Evolutionary conservation across 495 filamentous ascomycete species (phyloP).

Genomic region (Neurospora sp.): DNA sequence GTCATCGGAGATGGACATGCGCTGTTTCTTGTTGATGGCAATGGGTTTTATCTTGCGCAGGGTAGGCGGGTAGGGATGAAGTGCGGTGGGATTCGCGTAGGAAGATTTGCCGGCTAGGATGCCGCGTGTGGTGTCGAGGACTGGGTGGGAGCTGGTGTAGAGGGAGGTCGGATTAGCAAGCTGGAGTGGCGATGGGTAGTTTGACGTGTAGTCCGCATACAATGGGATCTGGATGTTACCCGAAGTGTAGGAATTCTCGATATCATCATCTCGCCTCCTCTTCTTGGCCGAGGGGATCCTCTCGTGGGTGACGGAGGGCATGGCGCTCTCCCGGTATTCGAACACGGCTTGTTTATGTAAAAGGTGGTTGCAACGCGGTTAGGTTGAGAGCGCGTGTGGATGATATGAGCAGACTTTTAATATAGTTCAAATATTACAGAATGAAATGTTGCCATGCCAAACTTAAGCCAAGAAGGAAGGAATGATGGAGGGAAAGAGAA

Average conservation of each 20-base stretch:
- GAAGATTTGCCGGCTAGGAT: conserved; percentile 3
- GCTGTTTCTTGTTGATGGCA: conserved; percentile 24
- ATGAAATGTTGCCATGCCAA: not conserved
- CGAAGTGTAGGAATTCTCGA: conserved; percentile 1
- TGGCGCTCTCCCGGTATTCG: conserved; percentile 1
- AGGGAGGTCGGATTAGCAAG: conserved; percentile 1
- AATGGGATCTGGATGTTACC: conserved; percentile 19
- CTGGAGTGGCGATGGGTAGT: not conserved
- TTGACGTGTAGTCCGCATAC: conserved; percentile 16
- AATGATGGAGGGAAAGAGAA: not conserved
- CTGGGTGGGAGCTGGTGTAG: conserved; percentile 8
- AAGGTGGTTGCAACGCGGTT: not conserved
- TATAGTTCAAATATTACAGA: not conserved
- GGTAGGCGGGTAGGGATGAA: conserved; percentile 8
- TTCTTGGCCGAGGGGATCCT: conserved; percentile 25
- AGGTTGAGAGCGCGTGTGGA: not conserved
- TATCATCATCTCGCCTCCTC: conserved; percentile 29
- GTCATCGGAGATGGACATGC: conserved; percentile 6
- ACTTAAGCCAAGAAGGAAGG: not conserved
- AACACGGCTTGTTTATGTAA: not conserved
- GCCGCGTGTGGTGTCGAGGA: conserved; percentile 3
- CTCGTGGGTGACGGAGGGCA: conserved; percentile 26
- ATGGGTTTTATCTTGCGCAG: conserved; percentile 24
- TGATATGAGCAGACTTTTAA: not conserved
- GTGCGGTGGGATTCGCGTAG: conserved; percentile 5